Conservation (phyloP, 2,329 filamentous ascomycete species). For the Botrytis sinoallii region DNA sequence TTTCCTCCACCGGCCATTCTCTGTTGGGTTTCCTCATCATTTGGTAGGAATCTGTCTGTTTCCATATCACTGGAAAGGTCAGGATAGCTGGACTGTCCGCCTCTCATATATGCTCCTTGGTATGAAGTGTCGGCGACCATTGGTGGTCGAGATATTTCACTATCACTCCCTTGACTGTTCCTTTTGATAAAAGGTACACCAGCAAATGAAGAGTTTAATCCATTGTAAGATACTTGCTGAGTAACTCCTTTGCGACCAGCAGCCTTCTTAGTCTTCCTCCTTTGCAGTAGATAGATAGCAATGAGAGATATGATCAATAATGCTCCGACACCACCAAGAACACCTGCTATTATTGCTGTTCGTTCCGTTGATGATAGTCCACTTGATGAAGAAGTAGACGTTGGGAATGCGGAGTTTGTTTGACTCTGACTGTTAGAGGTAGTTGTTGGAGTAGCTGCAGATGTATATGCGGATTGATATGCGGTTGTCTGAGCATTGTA, state of each 20-base stretch:
- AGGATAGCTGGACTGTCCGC: constrained; percentile 20
- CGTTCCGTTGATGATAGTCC: constrained; percentile 17
- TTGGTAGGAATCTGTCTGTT: constrained; percentile 22
- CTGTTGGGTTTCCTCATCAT: constrained; percentile 20
- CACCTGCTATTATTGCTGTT: constrained; percentile 25
- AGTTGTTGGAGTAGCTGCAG: constrained; percentile 17
- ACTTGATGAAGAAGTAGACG: constrained; percentile 19
- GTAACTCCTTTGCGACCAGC: constrained; percentile 16
- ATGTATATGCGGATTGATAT: constrained; percentile 19
- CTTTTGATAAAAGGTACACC: constrained; percentile 26
- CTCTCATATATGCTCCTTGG: constrained; percentile 21
- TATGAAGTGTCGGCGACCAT: constrained; percentile 14
- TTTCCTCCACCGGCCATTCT: not conserved
- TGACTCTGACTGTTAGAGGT: constrained; percentile 16
- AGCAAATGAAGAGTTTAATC: constrained; percentile 26
- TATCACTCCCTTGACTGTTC: constrained; percentile 11
- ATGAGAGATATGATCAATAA: constrained; percentile 26
- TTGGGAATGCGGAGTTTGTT: constrained; percentile 5
- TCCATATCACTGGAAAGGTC: constrained; percentile 18
- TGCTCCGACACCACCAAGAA: constrained; percentile 26
- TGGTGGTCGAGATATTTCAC: constrained; percentile 14
- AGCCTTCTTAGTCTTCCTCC: constrained; percentile 22
- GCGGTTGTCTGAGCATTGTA: constrained; percentile 1
- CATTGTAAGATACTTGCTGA: constrained; percentile 25
- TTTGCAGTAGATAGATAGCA: constrained; percentile 22